Evolutionary conservation across 1,284 basidiomycete species (phyloP), one percentile per base, ranked within the genome.

Genomic region (Ustilago crameri): DNA sequence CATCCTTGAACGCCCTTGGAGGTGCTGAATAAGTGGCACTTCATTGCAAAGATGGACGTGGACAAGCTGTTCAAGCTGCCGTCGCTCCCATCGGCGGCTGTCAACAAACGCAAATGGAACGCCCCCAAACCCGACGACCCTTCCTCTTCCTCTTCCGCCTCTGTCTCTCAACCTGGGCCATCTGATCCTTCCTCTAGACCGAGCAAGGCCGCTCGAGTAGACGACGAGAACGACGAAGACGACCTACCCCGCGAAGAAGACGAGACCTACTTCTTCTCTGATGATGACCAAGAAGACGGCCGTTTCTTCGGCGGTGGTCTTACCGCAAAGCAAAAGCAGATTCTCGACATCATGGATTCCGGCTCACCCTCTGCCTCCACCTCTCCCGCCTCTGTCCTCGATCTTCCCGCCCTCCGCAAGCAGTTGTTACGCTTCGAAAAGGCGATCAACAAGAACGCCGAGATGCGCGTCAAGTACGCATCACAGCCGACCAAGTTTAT

Each of bases 381-480:
- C 38, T 10, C 10, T 8, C 42, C 18, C n/a, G 12, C 60, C 3
- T 26, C 65, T 0, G 27, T 32, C 8, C 24, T 32, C 17, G 57
- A 65, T 15, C 40, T 65, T 0, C 35, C 61, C 2, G 32, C 53
- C 3, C 46, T 71, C 14, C 89, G 92, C 52, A 88, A 91, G 74
- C 86, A 91, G 60, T 86, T 98, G 14, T 85, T 92, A 32, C 88
- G 89, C 41, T 91, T 98, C 72, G 95, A 98, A 84, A 88, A 92
- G 20, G 89, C 92, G 1, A 91, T 92, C 27, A 90, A 91, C 80
- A 95, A 93, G 85, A 99, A 99, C 83, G 91, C 95, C 76, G 93
- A 96, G 83, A 91, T 96, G 82, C 87, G 95, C 27, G 93, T 79
- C 42, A 83, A 83, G 57, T 79, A 75, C 67, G 60, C 75, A n/a